Conservation (phyloP, 768 basidiomycete genomes). For the Ephemerocybe angulata region DNA sequence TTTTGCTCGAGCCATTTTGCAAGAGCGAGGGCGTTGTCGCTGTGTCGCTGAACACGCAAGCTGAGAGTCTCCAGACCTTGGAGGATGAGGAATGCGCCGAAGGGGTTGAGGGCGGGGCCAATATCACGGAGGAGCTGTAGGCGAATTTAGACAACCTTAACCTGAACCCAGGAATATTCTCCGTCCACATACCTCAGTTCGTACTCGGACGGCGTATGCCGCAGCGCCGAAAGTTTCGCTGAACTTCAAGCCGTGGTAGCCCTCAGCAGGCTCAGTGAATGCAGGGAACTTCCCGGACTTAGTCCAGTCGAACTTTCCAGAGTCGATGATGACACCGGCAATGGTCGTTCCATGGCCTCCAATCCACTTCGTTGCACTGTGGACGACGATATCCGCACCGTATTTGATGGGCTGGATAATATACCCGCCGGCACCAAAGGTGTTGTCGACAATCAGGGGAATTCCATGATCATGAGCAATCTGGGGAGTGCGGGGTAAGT, state of each 20-base stretch:
- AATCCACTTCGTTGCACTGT: slow-evolving; percentile 85
- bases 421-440: slow-evolving; percentile 75
- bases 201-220: slow-evolving; percentile 66
- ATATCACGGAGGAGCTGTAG: slow-evolving; percentile 58
- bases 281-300: slow-evolving; percentile 66
- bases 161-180: neutral
- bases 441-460: slow-evolving; percentile 80
- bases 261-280: slow-evolving; percentile 71
- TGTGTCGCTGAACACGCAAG: slow-evolving; percentile 67
- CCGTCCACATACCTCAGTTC: slow-evolving; percentile 42
- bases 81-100: slow-evolving; percentile 70
- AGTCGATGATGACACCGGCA: slow-evolving; percentile 70
- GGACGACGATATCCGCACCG: slow-evolving; percentile 64
- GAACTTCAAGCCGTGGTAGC: slow-evolving; percentile 71
- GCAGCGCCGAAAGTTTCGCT: slow-evolving; percentile 60
- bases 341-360: slow-evolving; percentile 80
- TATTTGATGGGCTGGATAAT: slow-evolving; percentile 65
- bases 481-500: slow-evolving; percentile 19
- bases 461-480: slow-evolving; percentile 64
- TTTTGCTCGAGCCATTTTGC: slow-evolving; percentile 66
- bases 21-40: slow-evolving; percentile 64
- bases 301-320: slow-evolving; percentile 74
- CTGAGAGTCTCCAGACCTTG: slow-evolving; percentile 78
- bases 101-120: slow-evolving; percentile 64
- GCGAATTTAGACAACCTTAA: neutral